Conservation (phyloP, 805 yeast species). For the Wickerhamomyces pijperi region DNA sequence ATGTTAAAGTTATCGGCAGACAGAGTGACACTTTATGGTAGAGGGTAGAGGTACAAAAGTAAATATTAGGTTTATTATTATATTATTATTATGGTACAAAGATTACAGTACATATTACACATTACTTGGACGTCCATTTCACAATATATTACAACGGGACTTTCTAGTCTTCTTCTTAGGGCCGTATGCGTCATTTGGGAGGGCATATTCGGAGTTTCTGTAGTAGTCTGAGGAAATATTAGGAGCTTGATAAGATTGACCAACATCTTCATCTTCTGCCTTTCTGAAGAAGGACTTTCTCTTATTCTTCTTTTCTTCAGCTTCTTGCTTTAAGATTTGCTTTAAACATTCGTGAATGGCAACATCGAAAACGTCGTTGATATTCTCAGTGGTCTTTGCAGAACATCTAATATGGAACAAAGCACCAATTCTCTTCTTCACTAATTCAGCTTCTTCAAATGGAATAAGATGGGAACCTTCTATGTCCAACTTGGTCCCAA, state of each 20-base stretch:
- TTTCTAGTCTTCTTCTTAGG: conserved; percentile 2
- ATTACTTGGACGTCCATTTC: neutral
- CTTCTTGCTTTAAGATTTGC: conserved; percentile 3
- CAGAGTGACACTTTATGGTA: conserved; percentile 46
- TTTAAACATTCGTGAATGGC: conserved; percentile 28
- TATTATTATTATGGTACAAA: no score
- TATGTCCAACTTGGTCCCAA: conserved; percentile 76
- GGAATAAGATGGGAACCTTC: conserved; percentile 31
- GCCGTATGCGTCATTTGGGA: conserved; percentile 1
- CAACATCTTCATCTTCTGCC: conserved; percentile 1
- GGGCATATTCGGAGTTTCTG: conserved; percentile 10
- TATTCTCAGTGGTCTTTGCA: conserved; percentile 57
- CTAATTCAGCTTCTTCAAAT: conserved; percentile 18
- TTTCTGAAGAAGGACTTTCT: conserved; percentile 1
- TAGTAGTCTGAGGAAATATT: conserved; percentile 7
- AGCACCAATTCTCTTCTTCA: conserved; percentile 56
- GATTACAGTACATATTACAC: no score
- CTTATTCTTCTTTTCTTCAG: conserved; percentile 5
- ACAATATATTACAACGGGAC: conserved; percentile 6
- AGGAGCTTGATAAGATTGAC: neutral
- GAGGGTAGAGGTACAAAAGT: no score
- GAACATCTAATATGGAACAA: conserved; percentile 70
- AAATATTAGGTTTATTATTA: no score
- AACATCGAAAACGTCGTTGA: conserved; percentile 54
- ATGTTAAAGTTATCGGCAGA: conserved; percentile 59